phyloP scores from a whole-genome alignment of 2,329 filamentous ascomycete species.

The Sphaceloma murrayae region DNA sequence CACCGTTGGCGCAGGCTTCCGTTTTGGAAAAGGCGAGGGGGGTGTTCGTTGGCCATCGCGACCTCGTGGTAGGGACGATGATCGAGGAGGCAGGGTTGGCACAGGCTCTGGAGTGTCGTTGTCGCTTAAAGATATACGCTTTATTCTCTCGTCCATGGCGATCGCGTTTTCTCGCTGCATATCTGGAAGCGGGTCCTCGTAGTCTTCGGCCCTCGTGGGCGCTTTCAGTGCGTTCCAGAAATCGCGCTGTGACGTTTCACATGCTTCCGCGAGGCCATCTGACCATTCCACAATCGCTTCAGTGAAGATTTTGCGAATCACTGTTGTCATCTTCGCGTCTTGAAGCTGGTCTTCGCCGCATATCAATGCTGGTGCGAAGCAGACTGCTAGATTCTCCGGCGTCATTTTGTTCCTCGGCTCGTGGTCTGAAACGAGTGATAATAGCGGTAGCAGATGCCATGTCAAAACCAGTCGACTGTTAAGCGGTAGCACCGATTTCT shows the following conservation, averaged over 20 bases:
- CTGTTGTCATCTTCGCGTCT: constrained; percentile 45
- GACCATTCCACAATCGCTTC: constrained; percentile 40
- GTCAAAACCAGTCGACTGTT: constrained; percentile 41
- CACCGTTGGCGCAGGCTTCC: constrained; percentile 36
- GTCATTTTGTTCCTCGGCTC: constrained; percentile 47
- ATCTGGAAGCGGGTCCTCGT: constrained; percentile 40
- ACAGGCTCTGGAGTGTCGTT: constrained; percentile 20
- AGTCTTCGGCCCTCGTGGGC: constrained; percentile 34
- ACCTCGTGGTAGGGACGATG: constrained; percentile 2
- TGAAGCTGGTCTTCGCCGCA: constrained; percentile 46
- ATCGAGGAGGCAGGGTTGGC: constrained; percentile 17
- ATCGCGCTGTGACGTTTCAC: constrained; percentile 30
- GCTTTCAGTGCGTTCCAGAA: constrained; percentile 35
- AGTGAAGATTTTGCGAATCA: constrained; percentile 42
- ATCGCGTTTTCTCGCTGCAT: constrained; percentile 20
- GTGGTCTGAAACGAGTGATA: constrained; percentile 38
- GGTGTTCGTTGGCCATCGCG: constrained; percentile 18
- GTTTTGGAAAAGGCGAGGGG: constrained; percentile 22
- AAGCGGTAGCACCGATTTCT: constrained; percentile 37
- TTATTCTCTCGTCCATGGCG: constrained; percentile 3
- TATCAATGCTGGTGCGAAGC: constrained; percentile 44
- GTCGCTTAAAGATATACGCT: constrained; percentile 9
- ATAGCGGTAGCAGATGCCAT: constrained; percentile 44
- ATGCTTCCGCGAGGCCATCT: constrained; percentile 35
- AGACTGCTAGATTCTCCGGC: constrained; percentile 44